Conservation (phyloP, 2,329 filamentous ascomycete species). For the Ceratocystis harringtonii region DNA sequence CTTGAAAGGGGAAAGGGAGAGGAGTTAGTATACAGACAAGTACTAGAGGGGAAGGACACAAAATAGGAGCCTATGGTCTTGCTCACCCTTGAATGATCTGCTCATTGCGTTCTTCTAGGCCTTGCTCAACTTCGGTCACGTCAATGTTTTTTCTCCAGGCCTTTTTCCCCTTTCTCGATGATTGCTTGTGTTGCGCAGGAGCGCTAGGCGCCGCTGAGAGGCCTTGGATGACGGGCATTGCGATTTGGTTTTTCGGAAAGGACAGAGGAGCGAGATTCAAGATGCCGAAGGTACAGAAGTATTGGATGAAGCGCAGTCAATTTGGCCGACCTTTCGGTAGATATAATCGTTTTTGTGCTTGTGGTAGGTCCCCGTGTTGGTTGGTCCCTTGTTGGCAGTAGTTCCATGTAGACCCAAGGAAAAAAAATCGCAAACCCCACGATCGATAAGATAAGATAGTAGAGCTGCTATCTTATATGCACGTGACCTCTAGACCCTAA, state of each 20-base stretch:
- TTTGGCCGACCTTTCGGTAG: too few species aligned
- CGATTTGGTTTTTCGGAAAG: slow-evolving; percentile 11
- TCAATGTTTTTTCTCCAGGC: slow-evolving; percentile 98
- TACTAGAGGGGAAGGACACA: slow-evolving; percentile 18
- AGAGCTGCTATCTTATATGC: background rate
- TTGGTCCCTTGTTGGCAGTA: too few species aligned
- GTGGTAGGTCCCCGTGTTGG: too few species aligned
- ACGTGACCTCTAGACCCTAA: slow-evolving; percentile 2
- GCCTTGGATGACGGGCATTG: slow-evolving; percentile 40
- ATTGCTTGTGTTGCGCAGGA: slow-evolving; percentile 70
- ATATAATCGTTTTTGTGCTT: too few species aligned
- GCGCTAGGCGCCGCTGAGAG: slow-evolving; percentile 39
- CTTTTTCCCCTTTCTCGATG: slow-evolving; percentile 94
- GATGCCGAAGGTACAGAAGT: slow-evolving; percentile 17
- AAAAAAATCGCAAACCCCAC: slow-evolving; percentile 17
- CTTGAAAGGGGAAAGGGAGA: slow-evolving; percentile 30
- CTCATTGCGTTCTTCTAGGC: slow-evolving; percentile 69
- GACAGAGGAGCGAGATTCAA: slow-evolving; percentile 4
- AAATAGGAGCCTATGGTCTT: background rate
- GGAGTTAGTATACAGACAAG: slow-evolving; percentile 5
- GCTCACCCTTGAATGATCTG: slow-evolving; percentile 78
- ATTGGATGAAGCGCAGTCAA: too few species aligned
- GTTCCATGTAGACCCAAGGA: background rate
- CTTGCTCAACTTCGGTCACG: slow-evolving; percentile 68
- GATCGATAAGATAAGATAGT: slow-evolving; percentile 10